Evolutionary conservation across 768 basidiomycete species (phyloP).

Genomic region (Russula ochroleuca): DNA sequence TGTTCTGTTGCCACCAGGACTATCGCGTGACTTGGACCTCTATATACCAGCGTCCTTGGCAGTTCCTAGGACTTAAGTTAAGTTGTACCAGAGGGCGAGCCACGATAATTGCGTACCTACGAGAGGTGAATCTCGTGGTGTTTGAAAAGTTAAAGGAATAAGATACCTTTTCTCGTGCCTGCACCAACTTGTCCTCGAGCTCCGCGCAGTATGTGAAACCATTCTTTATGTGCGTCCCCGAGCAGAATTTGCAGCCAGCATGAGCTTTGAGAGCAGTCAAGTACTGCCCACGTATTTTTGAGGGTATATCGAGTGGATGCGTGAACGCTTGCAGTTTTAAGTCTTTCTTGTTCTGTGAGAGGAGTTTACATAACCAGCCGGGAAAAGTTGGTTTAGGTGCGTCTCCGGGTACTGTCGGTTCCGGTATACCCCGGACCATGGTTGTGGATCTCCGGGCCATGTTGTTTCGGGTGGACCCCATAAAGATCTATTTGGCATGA

Average conservation of each 20-base stretch:
- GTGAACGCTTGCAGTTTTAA: neutral
- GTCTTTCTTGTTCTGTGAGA: neutral
- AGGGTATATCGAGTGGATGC: neutral
- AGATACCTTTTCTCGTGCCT: neutral
- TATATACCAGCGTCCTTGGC: too few species aligned
- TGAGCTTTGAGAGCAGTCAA: conserved; percentile 1
- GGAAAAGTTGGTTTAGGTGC: neutral
- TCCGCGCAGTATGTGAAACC: neutral
- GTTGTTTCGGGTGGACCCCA: neutral
- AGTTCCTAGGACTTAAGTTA: too few species aligned
- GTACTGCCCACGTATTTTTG: neutral
- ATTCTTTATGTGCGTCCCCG: neutral
- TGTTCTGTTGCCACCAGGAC: too few species aligned
- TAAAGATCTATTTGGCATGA: too few species aligned
- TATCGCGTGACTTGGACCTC: too few species aligned
- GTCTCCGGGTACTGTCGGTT: neutral
- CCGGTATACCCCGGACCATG: too few species aligned
- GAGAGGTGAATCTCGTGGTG: neutral
- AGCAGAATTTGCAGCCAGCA: neutral
- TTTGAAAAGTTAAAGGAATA: too few species aligned
- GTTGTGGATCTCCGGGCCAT: too few species aligned
- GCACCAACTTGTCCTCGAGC: neutral
- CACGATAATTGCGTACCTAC: neutral
- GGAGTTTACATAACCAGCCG: neutral
- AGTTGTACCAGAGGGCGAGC: too few species aligned